phyloP scores from a whole-genome alignment of 306 rosid genomes.

The Begonia masoniana region DNA sequence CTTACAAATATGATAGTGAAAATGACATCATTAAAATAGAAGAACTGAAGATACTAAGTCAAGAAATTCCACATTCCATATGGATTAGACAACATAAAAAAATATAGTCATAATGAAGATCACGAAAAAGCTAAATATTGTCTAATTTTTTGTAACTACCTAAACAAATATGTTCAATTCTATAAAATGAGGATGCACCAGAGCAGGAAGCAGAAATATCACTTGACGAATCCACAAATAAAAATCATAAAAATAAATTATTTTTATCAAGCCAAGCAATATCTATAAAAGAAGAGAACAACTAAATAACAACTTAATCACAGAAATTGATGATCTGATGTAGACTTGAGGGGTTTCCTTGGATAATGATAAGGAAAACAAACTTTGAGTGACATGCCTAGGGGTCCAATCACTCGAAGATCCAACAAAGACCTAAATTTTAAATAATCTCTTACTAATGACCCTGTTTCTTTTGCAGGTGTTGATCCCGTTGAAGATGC shows the following conservation, averaged over 20 bases:
- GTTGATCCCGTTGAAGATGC: too few species aligned
- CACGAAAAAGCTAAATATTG: neutral
- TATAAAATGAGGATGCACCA: constrained; percentile 90
- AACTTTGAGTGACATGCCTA: too few species aligned
- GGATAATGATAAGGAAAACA: constrained; percentile 98
- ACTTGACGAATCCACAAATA: constrained; percentile 34
- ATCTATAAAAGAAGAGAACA: neutral
- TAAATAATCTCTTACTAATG: too few species aligned
- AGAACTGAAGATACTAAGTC: too few species aligned
- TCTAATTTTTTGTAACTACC: constrained; percentile 22
- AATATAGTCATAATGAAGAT: constrained; percentile 1
- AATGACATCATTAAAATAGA: too few species aligned
- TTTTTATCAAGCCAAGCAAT: neutral
- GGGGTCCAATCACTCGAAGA: too few species aligned
- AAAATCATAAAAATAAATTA: neutral
- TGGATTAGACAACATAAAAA: too few species aligned
- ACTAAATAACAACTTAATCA: neutral
- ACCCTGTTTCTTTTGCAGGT: too few species aligned
- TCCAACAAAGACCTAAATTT: too few species aligned
- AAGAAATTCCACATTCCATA: too few species aligned
- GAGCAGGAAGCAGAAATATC: constrained; percentile 92
- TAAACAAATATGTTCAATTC: constrained; percentile 97
- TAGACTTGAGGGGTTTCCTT: constrained; percentile 96
- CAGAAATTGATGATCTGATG: neutral
- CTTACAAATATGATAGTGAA: too few species aligned